phyloP scores from a whole-genome alignment of 306 rosid genomes.

The Vigna radiata region DNA sequence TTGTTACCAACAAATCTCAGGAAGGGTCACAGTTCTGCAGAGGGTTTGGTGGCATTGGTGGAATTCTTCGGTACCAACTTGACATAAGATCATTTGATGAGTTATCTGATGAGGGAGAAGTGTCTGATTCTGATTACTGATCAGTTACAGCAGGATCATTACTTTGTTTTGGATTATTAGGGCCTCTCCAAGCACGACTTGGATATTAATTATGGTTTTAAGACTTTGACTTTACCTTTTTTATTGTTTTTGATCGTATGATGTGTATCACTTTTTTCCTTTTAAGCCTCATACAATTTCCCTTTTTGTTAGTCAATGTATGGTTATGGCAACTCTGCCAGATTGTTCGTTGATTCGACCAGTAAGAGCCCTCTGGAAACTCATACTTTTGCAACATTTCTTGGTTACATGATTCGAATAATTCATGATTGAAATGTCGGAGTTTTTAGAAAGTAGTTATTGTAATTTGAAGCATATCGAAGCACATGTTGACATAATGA shows the following conservation, averaged over 20 bases:
- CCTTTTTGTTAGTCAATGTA: background rate
- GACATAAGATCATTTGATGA: conserved; percentile 84
- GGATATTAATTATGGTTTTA: background rate
- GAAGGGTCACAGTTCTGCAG: conserved; percentile 94
- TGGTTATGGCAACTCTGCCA: conserved; percentile 14
- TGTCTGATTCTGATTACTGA: conserved; percentile 64
- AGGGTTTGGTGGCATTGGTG: conserved; percentile 93
- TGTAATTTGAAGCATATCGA: too few relatives aligned
- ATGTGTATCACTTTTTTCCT: background rate
- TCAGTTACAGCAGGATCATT: background rate
- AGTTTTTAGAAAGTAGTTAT: too few relatives aligned
- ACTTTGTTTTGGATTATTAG: conserved; percentile 6
- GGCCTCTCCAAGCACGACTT: background rate
- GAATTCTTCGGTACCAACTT: conserved; percentile 92
- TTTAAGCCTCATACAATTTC: conserved; percentile 2
- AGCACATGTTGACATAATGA: too few relatives aligned
- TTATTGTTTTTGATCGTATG: background rate
- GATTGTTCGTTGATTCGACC: background rate
- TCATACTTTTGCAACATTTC: too few relatives aligned
- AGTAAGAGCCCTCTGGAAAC: background rate
- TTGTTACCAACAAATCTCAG: conserved; percentile 90
- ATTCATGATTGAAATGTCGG: too few relatives aligned
- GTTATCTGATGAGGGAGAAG: conserved; percentile 70
- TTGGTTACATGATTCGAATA: background rate
- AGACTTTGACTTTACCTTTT: conserved; percentile 1